A percentile compares a stretch with the other conserved stretches of the same genome.
Evolutionary conservation across 345 rosid genomes (phyloP).

Genomic region (Heritiera littoralis): DNA sequence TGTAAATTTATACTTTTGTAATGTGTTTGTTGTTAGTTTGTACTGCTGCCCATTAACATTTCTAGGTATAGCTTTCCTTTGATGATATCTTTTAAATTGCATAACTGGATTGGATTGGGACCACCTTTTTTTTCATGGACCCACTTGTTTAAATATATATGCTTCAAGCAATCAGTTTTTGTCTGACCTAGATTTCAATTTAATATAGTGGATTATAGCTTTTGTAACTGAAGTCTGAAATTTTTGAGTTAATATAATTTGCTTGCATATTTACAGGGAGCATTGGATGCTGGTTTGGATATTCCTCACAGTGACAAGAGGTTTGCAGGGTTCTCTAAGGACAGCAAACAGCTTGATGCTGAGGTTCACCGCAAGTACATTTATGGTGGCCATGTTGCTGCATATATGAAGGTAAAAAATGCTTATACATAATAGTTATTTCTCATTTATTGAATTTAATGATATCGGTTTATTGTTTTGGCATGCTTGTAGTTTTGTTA

Average conservation of each 20-base stretch:
- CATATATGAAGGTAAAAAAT: slow-evolving; percentile 73
- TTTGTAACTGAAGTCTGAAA: not conserved
- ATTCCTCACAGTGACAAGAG: slow-evolving; percentile 91
- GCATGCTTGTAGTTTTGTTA: not conserved
- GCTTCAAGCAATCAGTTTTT: not conserved
- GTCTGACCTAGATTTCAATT: not conserved
- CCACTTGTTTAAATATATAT: not conserved
- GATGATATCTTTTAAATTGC: not conserved
- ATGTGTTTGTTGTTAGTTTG: not conserved
- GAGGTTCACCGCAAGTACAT: slow-evolving; percentile 82
- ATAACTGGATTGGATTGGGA: not conserved
- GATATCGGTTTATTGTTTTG: not conserved
- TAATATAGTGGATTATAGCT: not conserved
- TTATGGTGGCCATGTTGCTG: slow-evolving; percentile 73
- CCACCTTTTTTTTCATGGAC: too few species aligned
- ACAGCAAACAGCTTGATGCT: slow-evolving; percentile 70
- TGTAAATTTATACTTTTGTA: not conserved
- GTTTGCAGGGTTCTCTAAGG: slow-evolving; percentile 80
- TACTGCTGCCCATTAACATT: not conserved
- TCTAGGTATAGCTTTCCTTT: not conserved
- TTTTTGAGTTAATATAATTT: not conserved
- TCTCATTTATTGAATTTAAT: not conserved
- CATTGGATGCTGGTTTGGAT: slow-evolving; percentile 87
- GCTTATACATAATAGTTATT: not conserved
- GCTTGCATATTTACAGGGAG: slow-evolving; percentile 51